phyloP scores from a whole-genome alignment of 176 grass and related monocot genomes.

The Aegilops tauschii region DNA sequence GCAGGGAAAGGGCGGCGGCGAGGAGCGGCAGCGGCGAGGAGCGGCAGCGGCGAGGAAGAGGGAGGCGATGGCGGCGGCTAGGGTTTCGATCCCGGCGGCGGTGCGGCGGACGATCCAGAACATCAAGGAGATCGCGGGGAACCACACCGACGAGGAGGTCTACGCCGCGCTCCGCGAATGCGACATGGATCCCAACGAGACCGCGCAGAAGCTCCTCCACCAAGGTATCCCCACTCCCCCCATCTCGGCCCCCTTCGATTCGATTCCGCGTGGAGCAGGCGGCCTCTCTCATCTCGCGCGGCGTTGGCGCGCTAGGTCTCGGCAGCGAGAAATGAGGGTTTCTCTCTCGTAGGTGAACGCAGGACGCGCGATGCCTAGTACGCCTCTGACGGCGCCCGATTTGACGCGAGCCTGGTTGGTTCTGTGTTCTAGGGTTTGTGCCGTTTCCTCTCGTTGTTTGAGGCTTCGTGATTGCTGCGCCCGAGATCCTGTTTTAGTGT shows the following conservation, averaged over 20 bases:
- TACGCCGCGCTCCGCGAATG: slow-evolving; percentile 93
- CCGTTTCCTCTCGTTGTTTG: neutral
- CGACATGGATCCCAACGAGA: slow-evolving; percentile 97
- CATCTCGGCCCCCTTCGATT: neutral
- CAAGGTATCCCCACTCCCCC: slow-evolving; percentile 48
- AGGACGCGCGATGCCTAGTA: neutral
- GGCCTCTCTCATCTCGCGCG: too few relatives aligned
- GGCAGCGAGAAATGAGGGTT: neutral
- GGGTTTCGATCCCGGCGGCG: slow-evolving; percentile 67
- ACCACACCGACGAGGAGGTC: slow-evolving; percentile 89
- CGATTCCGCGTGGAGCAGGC: neutral
- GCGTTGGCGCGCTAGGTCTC: neutral
- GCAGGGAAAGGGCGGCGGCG: neutral
- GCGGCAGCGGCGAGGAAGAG: neutral
- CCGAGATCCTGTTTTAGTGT: neutral
- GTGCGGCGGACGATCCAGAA: slow-evolving; percentile 68
- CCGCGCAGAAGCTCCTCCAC: slow-evolving; percentile 76
- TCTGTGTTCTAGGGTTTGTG: slow-evolving; percentile 11
- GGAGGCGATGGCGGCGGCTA: slow-evolving; percentile 45
- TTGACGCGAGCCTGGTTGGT: slow-evolving; percentile 7
- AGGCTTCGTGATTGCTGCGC: neutral
- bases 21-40: neutral
- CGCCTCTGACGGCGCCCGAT: neutral
- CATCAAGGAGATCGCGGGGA: slow-evolving; percentile 84
- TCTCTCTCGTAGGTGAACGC: neutral